Percentiles rank a stretch among this genome's conserved stretches.
These are phyloP conservation scores for Fusarium sp. DNA, from an alignment of 2,329 filamentous ascomycete species.

Conservation along the genomic window DNA sequence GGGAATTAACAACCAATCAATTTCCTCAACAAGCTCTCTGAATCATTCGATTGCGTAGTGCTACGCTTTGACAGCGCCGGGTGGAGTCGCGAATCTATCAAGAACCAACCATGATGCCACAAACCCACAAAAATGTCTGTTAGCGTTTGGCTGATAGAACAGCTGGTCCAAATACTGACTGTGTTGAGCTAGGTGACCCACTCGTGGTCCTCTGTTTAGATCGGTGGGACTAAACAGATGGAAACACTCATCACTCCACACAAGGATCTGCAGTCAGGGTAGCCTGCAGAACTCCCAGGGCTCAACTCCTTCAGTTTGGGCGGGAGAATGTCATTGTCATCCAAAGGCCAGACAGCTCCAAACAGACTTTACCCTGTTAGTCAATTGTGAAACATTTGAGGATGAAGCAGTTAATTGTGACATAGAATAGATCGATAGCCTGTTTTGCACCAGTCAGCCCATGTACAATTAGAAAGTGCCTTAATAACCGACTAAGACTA, in stretches of 20 bases:
- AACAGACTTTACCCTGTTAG: neutral
- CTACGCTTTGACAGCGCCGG: neutral
- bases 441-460: neutral
- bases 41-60: neutral
- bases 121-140: neutral
- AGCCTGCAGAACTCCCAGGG: neutral
- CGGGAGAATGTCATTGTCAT: neutral
- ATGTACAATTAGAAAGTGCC: neutral
- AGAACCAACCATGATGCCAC: neutral
- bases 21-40: neutral
- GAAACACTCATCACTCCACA: neutral
- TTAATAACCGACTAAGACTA: neutral
- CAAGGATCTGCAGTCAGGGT: neutral
- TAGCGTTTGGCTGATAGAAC: neutral
- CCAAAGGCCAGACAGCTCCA: neutral
- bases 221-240: neutral
- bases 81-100: neutral
- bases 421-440: neutral
- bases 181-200: no score
- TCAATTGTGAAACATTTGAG: neutral
- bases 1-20: neutral
- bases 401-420: neutral
- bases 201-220: neutral
- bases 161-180: neutral
- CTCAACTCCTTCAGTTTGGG: neutral